These are phyloP conservation scores for Coemansia erecta DNA, from an alignment of 192 early-diverging fungal genomes.

Conservation along the genomic window DNA sequence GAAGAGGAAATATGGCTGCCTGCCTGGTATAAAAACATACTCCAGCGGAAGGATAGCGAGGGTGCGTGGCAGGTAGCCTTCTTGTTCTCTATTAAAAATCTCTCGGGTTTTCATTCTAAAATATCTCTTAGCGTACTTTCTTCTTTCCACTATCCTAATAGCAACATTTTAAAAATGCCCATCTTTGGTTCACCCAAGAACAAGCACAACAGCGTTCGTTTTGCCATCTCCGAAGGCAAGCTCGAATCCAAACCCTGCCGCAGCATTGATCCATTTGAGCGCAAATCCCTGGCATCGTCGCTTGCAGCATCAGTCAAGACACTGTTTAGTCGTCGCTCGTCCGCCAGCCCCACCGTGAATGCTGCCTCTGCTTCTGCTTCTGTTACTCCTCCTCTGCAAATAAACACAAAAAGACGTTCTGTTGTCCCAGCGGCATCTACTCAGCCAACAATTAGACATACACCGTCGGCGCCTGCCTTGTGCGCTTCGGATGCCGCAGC, in stretches of 20 bases:
- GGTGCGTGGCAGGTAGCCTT: too few relatives aligned
- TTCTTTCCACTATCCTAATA: background rate
- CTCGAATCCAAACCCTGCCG: background rate
- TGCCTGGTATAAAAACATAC: too few relatives aligned
- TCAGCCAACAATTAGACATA: constrained; percentile 7
- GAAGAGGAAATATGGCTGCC: too few relatives aligned
- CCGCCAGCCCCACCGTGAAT: background rate
- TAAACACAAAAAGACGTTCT: constrained; percentile 15
- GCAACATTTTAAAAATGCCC: constrained; percentile 3
- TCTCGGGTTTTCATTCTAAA: too few relatives aligned
- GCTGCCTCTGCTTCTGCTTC: too few relatives aligned
- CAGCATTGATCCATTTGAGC: constrained; percentile 10
- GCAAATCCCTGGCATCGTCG: constrained; percentile 19
- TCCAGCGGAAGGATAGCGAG: too few relatives aligned
- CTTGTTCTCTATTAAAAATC: too few relatives aligned
- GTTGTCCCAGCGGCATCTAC: background rate
- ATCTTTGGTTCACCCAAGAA: constrained; percentile 3
- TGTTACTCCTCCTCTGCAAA: background rate
- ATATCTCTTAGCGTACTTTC: background rate
- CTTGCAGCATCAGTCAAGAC: constrained; percentile 39
- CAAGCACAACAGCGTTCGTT: background rate
- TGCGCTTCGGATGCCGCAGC: background rate
- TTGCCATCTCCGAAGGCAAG: background rate
- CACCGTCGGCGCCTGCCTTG: constrained; percentile 4
- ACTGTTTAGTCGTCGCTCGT: constrained; percentile 25